Evolutionary conservation across 257 asterid species (phyloP).

Genomic region (Eucommia ulmoides): DNA sequence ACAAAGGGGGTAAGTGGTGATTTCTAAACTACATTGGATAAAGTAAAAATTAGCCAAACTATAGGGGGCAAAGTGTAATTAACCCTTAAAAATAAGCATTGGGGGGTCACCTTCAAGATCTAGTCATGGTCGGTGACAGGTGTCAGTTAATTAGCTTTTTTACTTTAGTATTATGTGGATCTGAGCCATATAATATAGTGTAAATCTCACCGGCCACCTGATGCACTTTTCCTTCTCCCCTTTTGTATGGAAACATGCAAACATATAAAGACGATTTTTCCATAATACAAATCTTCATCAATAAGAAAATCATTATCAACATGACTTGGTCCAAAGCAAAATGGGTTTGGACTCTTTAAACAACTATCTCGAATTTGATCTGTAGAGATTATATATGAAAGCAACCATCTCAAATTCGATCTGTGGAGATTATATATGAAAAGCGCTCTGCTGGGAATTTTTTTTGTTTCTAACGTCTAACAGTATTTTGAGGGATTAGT

Average conservation of each 20-base stretch:
- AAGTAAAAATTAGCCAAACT: too few species aligned
- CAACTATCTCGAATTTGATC: neutral
- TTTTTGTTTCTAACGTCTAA: too few species aligned
- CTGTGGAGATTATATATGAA: too few species aligned
- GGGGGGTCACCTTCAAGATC: too few species aligned
- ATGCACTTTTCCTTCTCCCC: neutral
- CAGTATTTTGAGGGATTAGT: too few species aligned
- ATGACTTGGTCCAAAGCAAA: neutral
- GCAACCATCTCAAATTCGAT: too few species aligned
- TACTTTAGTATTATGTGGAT: neutral
- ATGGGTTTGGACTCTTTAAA: neutral
- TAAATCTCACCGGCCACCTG: conserved; percentile 18
- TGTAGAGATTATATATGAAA: too few species aligned
- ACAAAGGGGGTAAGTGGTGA: too few species aligned
- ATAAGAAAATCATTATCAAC: neutral
- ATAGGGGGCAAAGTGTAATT: too few species aligned
- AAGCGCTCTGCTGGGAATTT: too few species aligned
- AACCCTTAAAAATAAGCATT: too few species aligned
- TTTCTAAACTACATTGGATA: too few species aligned
- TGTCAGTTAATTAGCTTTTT: conserved; percentile 8
- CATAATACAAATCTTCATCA: neutral
- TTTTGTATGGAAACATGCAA: neutral
- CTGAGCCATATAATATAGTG: neutral
- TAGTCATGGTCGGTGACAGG: conserved; percentile 25
- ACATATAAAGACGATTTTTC: neutral